Conservation (phyloP, 257 asterid species). For the Przewalskia tangutica region DNA sequence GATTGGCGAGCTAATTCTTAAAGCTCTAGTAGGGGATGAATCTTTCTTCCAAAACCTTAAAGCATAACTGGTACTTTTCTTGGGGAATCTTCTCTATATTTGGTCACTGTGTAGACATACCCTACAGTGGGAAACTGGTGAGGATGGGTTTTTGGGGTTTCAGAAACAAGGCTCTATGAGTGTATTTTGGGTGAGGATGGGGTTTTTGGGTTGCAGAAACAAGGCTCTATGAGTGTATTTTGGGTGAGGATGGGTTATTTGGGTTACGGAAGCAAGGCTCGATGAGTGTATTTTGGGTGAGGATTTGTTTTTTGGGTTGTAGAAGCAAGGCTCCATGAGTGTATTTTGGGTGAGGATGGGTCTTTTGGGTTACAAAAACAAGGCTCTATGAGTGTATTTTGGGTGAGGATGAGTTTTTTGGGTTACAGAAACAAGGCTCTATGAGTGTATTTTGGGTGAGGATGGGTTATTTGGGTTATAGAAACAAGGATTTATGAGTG, state of each 20-base stretch:
- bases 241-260: too few species aligned
- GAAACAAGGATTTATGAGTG: background rate
- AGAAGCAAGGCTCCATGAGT: too few species aligned
- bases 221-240: background rate
- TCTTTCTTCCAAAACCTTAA: background rate
- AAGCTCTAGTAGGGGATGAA: background rate
- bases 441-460: background rate
- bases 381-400: too few species aligned
- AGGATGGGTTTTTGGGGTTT: background rate
- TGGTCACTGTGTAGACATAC: background rate
- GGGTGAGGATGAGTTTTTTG: too few species aligned
- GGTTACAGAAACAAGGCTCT: too few species aligned
- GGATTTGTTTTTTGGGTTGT: too few species aligned
- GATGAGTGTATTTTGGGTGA: too few species aligned
- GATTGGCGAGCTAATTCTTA: background rate
- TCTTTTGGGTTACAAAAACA: too few species aligned
- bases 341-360: too few species aligned
- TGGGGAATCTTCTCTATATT: background rate
- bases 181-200: background rate
- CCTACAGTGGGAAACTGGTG: background rate
- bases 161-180: background rate
- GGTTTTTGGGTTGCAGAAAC: background rate
- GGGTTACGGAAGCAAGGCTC: too few species aligned
- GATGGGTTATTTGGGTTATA: background rate
- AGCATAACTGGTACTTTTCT: background rate